A percentile compares a stretch with the other conserved stretches of the same genome.
Conservation (phyloP, 2,329 filamentous ascomycete species). For the Pseudopyricularia cyperi region DNA sequence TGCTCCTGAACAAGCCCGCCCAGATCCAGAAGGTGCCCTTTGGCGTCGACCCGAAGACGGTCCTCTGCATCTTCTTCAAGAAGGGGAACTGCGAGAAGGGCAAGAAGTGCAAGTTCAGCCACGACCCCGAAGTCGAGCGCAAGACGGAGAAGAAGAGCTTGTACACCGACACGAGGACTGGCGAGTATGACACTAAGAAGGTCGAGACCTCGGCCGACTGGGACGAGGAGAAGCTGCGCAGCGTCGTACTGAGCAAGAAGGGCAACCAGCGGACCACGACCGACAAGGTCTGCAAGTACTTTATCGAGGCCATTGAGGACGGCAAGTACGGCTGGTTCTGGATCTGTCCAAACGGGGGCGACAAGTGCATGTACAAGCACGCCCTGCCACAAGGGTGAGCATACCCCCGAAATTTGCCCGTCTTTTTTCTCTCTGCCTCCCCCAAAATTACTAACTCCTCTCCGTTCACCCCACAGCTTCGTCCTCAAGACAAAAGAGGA, state of each 20-base stretch:
- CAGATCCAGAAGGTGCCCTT: slow-evolving; percentile 98
- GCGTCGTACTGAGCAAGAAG: slow-evolving; percentile 89
- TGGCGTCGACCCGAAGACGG: slow-evolving; percentile 94
- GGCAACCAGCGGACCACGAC: slow-evolving; percentile 92
- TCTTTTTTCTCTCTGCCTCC: not conserved
- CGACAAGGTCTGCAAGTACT: slow-evolving; percentile 98
- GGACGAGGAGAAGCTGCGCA: slow-evolving; percentile 91
- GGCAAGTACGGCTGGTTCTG: slow-evolving; percentile 99
- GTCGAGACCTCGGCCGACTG: slow-evolving; percentile 89
- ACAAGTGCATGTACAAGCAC: slow-evolving; percentile 98
- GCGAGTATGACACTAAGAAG: slow-evolving; percentile 68
- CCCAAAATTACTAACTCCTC: slow-evolving; percentile 11
- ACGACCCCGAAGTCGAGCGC: slow-evolving; percentile 78
- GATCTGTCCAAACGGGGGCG: slow-evolving; percentile 89
- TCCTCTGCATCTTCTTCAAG: slow-evolving; percentile 93
- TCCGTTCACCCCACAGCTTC: slow-evolving; percentile 46
- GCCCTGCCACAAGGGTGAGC: slow-evolving; percentile 85
- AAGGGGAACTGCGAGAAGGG: slow-evolving; percentile 97
- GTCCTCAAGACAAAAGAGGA: slow-evolving; percentile 97
- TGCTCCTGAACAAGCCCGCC: slow-evolving; percentile 79
- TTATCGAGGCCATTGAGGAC: slow-evolving; percentile 94
- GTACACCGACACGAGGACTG: slow-evolving; percentile 71
- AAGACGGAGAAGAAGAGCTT: slow-evolving; percentile 87
- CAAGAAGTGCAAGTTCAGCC: slow-evolving; percentile 94
- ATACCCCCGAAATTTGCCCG: not conserved